Evolutionary conservation across 495 filamentous ascomycete genomes (phyloP), one percentile per base, ranked within the genome.

Genomic region (Aspergillus taichungensis): DNA sequence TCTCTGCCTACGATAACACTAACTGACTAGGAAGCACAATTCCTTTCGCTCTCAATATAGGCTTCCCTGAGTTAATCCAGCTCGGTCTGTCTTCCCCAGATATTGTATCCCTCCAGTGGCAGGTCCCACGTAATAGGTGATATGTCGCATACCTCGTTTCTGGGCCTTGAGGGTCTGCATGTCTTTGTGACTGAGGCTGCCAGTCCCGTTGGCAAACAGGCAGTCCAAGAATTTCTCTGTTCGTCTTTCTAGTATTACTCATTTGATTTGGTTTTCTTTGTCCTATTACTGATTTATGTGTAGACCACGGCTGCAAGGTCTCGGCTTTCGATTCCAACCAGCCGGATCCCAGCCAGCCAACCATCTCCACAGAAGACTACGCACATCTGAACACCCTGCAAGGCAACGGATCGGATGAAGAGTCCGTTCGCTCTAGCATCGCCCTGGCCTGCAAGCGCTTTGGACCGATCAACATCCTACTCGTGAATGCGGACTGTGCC

Each of bases 181-280:
- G 73, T 72, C n/a, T 75, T 80, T 42, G 62, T 80, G n/a, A 77
- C 73, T 9, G 76, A 75, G 14, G 75, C 74, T 18, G 69, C 71
- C n/a, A 67, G 73, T 36, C 67, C 68, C 11, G 76, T 78, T 60
- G 77, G 76, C 1, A 50, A 68, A 47, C 50, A 71, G 37, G 63
- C 71, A 1, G 69, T 77, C 7, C 57, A 57, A 39, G 74, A 78
- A 47, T 77, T 80, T 40, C 54, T 80, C 30, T 63, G 77, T 78
- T 63, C 8, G 63, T 60, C 12, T 1, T 41, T 33, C 9, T 13
- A 34, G 8, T 30, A 5, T 38, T 13, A 18, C 13, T 37, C 12
- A 18, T 36, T 32, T 3, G 10, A n/a, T 40, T 24, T 2, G 27
- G 29, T 34, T 8, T 29, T 48, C 32, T 40, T 24, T 24, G 18